Evolutionary conservation across 2,329 filamentous ascomycete genomes (phyloP).

Genomic region (Cordyceps fumosorosea): DNA sequence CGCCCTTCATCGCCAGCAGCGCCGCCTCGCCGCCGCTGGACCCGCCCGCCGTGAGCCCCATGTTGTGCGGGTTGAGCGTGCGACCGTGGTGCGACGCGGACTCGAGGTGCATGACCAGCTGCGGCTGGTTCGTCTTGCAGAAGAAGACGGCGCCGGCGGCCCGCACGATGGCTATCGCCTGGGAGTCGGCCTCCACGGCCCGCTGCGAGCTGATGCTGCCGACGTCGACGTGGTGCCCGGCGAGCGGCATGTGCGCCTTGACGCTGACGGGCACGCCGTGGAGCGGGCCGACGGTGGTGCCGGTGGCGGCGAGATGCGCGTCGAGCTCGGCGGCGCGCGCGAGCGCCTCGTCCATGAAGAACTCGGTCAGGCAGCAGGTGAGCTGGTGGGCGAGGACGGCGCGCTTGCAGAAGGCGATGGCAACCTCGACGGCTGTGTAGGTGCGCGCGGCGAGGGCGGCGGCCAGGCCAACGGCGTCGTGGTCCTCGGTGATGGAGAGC

Average conservation of each 20-base stretch:
- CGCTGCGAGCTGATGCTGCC: conserved; percentile 46
- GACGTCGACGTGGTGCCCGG: conserved; percentile 39
- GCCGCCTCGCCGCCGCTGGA: conserved; percentile 50
- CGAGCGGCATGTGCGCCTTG: conserved; percentile 56
- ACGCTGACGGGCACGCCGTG: conserved; percentile 46
- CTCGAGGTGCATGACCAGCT: conserved; percentile 47
- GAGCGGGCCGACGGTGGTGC: conserved; percentile 45
- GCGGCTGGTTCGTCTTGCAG: conserved; percentile 62
- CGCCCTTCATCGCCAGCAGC: conserved; percentile 31
- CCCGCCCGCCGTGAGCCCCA: conserved; percentile 53
- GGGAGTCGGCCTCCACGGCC: conserved; percentile 45
- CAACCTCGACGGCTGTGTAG: conserved; percentile 33
- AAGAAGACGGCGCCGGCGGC: conserved; percentile 56
- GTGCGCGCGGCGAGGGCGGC: conserved; percentile 29
- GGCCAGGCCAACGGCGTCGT: conserved; percentile 36
- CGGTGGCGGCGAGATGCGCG: conserved; percentile 29
- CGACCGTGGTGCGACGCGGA: conserved; percentile 53
- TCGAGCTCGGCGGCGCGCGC: conserved; percentile 35
- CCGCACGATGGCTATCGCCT: conserved; percentile 50
- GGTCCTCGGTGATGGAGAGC: conserved; percentile 40
- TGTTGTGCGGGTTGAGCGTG: conserved; percentile 54
- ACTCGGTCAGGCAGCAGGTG: conserved; percentile 44
- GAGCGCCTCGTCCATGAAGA: conserved; percentile 43
- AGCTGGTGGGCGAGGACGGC: conserved; percentile 51
- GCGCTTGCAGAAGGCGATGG: conserved; percentile 45